These are phyloP conservation scores for Xerocomus amazonicus DNA, from an alignment of 1,284 basidiomycete genomes.

Conservation along the genomic window DNA sequence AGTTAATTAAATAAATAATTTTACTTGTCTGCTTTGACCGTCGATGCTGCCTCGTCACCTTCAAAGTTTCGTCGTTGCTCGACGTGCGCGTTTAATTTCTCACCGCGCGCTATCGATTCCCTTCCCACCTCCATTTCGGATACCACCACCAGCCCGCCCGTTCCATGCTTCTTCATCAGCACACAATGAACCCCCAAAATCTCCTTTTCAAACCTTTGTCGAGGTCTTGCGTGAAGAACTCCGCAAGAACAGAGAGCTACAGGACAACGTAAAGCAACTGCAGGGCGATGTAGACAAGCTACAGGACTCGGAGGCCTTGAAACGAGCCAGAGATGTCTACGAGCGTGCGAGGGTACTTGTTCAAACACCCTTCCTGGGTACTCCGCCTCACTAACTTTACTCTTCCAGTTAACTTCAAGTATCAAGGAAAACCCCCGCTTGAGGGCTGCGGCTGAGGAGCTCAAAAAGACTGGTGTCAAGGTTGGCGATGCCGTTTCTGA, in stretches of 20 bases:
- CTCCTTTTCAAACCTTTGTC: conserved; percentile 95
- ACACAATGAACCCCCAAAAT: conserved; percentile 72
- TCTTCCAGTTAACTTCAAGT: conserved; percentile 75
- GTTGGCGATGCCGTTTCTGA: conserved; percentile 92
- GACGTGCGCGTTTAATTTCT: conserved; percentile 19
- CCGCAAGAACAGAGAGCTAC: conserved; percentile 89
- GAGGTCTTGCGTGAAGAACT: conserved; percentile 92
- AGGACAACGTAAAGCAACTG: conserved; percentile 95
- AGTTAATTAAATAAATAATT: not conserved
- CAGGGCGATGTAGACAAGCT: conserved; percentile 97
- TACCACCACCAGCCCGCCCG: conserved; percentile 35
- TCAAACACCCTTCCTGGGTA: conserved; percentile 2
- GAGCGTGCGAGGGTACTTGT: conserved; percentile 84
- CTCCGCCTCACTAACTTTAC: conserved; percentile 4
- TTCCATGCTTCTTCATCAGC: conserved; percentile 69
- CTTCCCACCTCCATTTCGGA: conserved; percentile 42
- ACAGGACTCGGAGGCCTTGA: conserved; percentile 97
- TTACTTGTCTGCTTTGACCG: conserved; percentile 1
- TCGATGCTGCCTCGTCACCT: conserved; percentile 32
- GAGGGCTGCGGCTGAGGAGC: conserved; percentile 86
- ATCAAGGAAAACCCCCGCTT: conserved; percentile 96
- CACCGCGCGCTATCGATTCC: conserved; percentile 15
- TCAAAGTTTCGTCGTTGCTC: conserved; percentile 30
- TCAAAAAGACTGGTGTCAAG: conserved; percentile 86
- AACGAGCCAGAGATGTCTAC: conserved; percentile 84